These are phyloP conservation scores for Leptographium radiaticola DNA, from an alignment of 2,329 filamentous ascomycete species.

Conservation along the genomic window DNA sequence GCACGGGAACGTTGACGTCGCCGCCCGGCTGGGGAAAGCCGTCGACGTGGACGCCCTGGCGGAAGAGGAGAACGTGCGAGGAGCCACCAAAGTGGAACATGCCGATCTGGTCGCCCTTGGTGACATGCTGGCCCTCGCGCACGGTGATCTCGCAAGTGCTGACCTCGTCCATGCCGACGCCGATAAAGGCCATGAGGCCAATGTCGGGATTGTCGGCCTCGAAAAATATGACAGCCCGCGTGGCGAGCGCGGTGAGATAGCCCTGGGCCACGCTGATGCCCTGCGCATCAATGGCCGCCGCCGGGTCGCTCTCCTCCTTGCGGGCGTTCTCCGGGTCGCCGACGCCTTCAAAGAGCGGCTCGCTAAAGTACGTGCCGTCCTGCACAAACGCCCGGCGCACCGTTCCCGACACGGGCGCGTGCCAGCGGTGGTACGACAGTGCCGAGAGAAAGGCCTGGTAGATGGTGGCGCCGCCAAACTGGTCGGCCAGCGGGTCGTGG, in stretches of 20 bases:
- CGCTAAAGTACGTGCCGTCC: conserved; percentile 56
- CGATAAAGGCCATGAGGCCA: conserved; percentile 57
- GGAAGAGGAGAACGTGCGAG: conserved; percentile 56
- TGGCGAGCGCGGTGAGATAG: conserved; percentile 55
- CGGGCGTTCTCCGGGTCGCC: conserved; percentile 9
- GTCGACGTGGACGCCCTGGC: conserved; percentile 37
- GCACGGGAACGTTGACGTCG: conserved; percentile 20
- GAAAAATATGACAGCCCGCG: conserved; percentile 56
- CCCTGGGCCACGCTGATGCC: conserved; percentile 44
- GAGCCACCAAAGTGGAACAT: conserved; percentile 77
- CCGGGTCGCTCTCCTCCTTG: background rate
- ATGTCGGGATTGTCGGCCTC: conserved; percentile 55
- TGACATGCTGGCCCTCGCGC: conserved; percentile 48
- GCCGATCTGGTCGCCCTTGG: conserved; percentile 58
- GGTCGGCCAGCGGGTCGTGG: conserved; percentile 34
- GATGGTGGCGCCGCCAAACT: conserved; percentile 51
- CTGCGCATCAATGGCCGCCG: conserved; percentile 25
- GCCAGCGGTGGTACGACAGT: conserved; percentile 60
- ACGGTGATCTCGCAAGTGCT: conserved; percentile 61
- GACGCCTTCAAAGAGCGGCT: conserved; percentile 29
- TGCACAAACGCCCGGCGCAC: conserved; percentile 43
- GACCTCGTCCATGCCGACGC: conserved; percentile 67
- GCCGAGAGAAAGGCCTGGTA: conserved; percentile 60
- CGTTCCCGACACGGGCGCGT: conserved; percentile 51
- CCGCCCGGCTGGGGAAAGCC: conserved; percentile 19